phyloP scores from a whole-genome alignment of 176 grass and related monocot genomes.

The Aegilops longissima region DNA sequence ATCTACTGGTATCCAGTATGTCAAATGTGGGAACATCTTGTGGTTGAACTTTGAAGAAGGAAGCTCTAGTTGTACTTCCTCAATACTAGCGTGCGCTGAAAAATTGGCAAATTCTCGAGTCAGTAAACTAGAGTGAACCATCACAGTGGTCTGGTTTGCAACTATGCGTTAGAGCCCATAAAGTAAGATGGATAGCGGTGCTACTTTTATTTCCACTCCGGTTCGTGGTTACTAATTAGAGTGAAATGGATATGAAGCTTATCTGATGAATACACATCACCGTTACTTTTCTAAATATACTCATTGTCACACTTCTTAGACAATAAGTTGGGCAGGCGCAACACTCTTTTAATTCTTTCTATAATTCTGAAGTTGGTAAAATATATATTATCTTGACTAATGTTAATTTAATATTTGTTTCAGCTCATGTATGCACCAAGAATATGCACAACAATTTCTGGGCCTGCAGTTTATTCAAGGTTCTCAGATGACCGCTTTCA shows the following conservation, averaged over 20 bases:
- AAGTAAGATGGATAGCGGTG: not conserved
- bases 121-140: not conserved
- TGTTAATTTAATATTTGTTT: conserved; percentile 20
- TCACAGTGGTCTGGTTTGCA: not conserved
- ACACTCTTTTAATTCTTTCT: no score
- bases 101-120: not conserved
- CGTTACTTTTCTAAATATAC: not conserved
- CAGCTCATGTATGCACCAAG: conserved; percentile 90
- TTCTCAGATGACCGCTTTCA: no score
- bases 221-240: conserved; percentile 7
- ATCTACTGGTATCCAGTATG: not conserved
- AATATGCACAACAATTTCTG: conserved; percentile 21
- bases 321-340: no score
- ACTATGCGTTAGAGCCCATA: not conserved
- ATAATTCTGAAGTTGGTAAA: not conserved
- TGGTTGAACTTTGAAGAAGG: not conserved
- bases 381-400: conserved; percentile 9
- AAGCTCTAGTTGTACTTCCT: not conserved
- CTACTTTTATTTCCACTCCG: not conserved
- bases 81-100: not conserved
- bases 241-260: conserved; percentile 11
- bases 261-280: conserved; percentile 12
- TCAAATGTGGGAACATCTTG: not conserved
- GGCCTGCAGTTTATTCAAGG: no score
- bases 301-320: conserved; percentile 30